Conservation (phyloP, 805 yeast species). For the Ogataea minuta region DNA sequence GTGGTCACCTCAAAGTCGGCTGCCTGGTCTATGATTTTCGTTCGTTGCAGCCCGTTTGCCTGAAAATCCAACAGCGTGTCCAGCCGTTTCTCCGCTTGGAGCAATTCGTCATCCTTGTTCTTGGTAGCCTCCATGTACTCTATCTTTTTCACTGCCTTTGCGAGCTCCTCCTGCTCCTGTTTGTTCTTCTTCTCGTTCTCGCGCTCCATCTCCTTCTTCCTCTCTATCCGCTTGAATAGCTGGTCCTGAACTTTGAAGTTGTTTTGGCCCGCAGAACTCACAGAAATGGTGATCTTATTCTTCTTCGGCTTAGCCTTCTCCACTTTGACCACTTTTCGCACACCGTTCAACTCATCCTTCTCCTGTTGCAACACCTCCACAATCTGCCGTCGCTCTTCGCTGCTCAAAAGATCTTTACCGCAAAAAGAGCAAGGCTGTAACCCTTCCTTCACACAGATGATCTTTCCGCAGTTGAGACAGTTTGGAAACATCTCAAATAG, state of each 20-base stretch:
- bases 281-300: conserved; percentile 52
- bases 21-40: conserved; percentile 89
- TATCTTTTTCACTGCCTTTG: conserved; percentile 43
- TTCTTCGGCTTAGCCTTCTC: conserved; percentile 31
- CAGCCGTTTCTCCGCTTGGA: conserved; percentile 69
- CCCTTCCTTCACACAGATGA: conserved; percentile 88
- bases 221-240: conserved; percentile 59
- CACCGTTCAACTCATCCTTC: conserved; percentile 42
- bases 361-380: conserved; percentile 52
- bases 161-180: conserved; percentile 38
- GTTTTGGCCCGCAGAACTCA: conserved; percentile 60
- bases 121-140: conserved; percentile 41
- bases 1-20: conserved; percentile 73
- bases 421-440: conserved; percentile 87
- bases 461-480: conserved; percentile 91
- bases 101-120: conserved; percentile 54
- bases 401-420: conserved; percentile 60
- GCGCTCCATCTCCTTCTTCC: conserved; percentile 37
- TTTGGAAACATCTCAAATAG: conserved; percentile 88
- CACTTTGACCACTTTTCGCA: conserved; percentile 15
- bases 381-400: conserved; percentile 61
- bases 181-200: conserved; percentile 35
- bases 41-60: conserved; percentile 83
- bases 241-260: conserved; percentile 67
- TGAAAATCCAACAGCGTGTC: conserved; percentile 78